Conservation (phyloP, 139 green algal species). For the Nannochloris sp. region DNA sequence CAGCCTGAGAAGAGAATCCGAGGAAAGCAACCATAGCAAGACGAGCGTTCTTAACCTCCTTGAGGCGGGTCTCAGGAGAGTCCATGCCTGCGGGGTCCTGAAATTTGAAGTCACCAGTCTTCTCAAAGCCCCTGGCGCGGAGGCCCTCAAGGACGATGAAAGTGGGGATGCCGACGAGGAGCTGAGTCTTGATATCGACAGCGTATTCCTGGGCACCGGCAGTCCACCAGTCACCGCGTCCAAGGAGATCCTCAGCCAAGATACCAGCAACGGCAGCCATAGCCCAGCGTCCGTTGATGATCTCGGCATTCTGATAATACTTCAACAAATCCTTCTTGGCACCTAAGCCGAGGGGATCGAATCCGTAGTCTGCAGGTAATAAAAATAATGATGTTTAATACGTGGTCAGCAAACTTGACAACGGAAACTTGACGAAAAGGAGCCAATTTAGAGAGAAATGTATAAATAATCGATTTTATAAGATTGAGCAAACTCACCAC, state of each 20-base stretch:
- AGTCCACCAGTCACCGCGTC: constrained; percentile 68
- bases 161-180: constrained; percentile 50
- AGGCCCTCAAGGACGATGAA: constrained; percentile 79
- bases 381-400: no score
- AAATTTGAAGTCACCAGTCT: constrained; percentile 53
- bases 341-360: constrained; percentile 31
- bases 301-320: constrained; percentile 76
- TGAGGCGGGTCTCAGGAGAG: constrained; percentile 64
- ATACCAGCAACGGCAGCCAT: constrained; percentile 80
- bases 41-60: constrained; percentile 95
- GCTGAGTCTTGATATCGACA: constrained; percentile 46
- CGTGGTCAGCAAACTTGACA: no score
- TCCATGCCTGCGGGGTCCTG: constrained; percentile 37
- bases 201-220: constrained; percentile 49
- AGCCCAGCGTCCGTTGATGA: constrained; percentile 82
- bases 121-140: constrained; percentile 74
- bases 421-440: no score
- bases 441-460: no score
- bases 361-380: constrained; percentile 32
- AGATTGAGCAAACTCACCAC: no score
- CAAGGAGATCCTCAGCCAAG: constrained; percentile 47
- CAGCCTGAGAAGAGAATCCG: constrained; percentile 74
- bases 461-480: no score
- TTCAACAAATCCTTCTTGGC: constrained; percentile 9
- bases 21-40: constrained; percentile 82